Percentiles rank a stretch among this genome's conserved stretches.
phyloP scores from a whole-genome alignment of 163 green algal genomes.

The Trebouxiophyceae sp. region DNA sequence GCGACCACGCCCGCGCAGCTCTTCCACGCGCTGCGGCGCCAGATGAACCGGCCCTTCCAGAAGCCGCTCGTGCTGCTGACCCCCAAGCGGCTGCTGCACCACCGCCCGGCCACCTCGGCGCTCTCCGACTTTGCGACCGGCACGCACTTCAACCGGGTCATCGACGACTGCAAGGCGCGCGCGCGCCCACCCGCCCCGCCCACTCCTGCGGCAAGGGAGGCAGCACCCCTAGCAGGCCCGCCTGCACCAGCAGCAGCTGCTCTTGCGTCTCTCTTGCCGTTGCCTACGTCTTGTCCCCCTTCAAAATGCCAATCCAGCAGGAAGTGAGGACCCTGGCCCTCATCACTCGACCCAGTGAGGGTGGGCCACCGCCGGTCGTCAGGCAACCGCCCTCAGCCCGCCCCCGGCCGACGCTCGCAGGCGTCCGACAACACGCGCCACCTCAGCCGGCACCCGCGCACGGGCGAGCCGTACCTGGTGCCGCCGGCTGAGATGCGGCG shows the following conservation, averaged over 20 bases:
- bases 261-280: no score
- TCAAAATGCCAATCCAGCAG: conserved; percentile 2
- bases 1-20: conserved; percentile 57
- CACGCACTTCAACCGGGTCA: conserved; percentile 73
- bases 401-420: no score
- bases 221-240: no score
- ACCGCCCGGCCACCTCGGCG: conserved; percentile 49
- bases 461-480: conserved; percentile 28
- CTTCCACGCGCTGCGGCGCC: conserved; percentile 67
- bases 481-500: conserved; percentile 37
- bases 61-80: conserved; percentile 68
- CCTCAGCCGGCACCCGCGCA: conserved; percentile 7
- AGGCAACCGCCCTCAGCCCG: no score
- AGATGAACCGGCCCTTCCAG: conserved; percentile 45
- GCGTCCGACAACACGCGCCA: conserved; percentile 64
- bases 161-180: conserved; percentile 54
- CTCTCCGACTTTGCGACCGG: conserved; percentile 59
- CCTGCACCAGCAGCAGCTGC: no score
- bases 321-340: no score
- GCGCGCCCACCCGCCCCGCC: no score
- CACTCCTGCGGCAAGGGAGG: no score
- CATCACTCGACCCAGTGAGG: no score
- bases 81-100: conserved; percentile 76
- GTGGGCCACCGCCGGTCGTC: no score
- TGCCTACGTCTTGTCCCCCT: background rate